phyloP scores from a whole-genome alignment of 2,329 filamentous ascomycete species.

The Grosmannia clavigera region DNA sequence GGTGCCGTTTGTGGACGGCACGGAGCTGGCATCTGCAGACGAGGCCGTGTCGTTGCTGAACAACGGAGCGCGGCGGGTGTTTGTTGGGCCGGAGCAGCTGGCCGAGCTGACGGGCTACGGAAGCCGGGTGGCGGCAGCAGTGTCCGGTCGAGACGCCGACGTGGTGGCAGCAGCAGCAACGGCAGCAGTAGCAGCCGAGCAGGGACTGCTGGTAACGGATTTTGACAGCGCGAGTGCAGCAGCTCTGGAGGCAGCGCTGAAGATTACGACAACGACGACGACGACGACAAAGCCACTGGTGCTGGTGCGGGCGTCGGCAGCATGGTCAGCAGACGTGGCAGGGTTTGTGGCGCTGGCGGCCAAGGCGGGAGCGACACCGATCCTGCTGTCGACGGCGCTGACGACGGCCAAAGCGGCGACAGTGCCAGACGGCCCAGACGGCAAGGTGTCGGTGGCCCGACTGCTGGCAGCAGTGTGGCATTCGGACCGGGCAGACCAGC shows the following conservation, averaged over 20 bases:
- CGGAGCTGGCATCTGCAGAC: slow-evolving; percentile 52
- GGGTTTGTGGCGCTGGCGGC: slow-evolving; percentile 24
- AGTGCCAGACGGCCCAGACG: slow-evolving; percentile 56
- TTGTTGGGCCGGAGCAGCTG: slow-evolving; percentile 62
- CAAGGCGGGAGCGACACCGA: slow-evolving; percentile 27
- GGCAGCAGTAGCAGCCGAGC: slow-evolving; percentile 25
- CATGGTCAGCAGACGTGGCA: slow-evolving; percentile 18
- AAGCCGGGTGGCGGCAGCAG: slow-evolving; percentile 40
- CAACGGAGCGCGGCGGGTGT: slow-evolving; percentile 71
- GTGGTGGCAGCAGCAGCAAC: slow-evolving; percentile 12
- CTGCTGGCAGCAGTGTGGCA: slow-evolving; percentile 64
- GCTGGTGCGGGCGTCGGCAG: slow-evolving; percentile 35
- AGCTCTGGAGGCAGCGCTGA: slow-evolving; percentile 23
- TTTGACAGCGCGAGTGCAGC: slow-evolving; percentile 29
- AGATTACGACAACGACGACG: slow-evolving; percentile 23
- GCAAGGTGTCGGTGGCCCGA: slow-evolving; percentile 57
- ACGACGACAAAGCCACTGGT: slow-evolving; percentile 32
- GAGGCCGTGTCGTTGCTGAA: slow-evolving; percentile 75
- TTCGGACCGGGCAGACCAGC: slow-evolving; percentile 69
- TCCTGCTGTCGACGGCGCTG: slow-evolving; percentile 53
- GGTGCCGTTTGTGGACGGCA: slow-evolving; percentile 65
- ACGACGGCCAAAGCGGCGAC: slow-evolving; percentile 54
- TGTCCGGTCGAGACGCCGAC: slow-evolving; percentile 20
- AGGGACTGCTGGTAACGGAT: slow-evolving; percentile 40
- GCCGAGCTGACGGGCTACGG: slow-evolving; percentile 40